A percentile compares a stretch with the other conserved stretches of the same genome.
Evolutionary conservation across 164 flowering plant genomes (phyloP).

Genomic region (Magnolia sinica): DNA sequence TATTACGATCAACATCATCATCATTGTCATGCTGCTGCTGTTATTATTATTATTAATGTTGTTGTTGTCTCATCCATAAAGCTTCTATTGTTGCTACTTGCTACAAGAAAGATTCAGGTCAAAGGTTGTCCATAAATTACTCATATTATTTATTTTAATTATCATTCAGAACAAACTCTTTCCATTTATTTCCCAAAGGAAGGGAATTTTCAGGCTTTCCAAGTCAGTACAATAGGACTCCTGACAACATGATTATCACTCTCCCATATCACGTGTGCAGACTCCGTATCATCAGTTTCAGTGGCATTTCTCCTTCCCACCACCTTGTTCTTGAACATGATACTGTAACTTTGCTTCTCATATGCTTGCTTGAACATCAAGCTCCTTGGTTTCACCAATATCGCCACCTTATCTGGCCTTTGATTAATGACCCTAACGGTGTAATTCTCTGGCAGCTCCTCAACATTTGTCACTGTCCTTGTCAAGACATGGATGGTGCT

Average conservation of each 20-base stretch:
- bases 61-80: no score
- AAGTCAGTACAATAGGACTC: conserved; percentile 1
- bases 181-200: not conserved
- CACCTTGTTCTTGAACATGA: conserved; percentile 4
- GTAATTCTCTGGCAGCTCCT: not conserved
- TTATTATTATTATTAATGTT: no score
- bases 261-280: conserved; percentile 7
- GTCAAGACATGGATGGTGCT: not conserved
- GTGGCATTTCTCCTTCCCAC: no score
- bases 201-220: not conserved
- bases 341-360: conserved; percentile 6
- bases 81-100: no score
- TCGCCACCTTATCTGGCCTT: not conserved
- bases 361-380: not conserved
- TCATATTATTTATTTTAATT: no score
- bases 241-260: conserved; percentile 5
- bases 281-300: not conserved
- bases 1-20: no score
- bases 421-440: not conserved
- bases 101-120: no score
- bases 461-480: conserved; percentile 2
- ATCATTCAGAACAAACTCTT: not conserved
- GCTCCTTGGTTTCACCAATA: not conserved
- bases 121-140: no score
- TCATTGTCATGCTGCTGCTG: no score